phyloP scores from a whole-genome alignment of 2,329 filamentous ascomycete genomes.

The Cordyceps militaris region DNA sequence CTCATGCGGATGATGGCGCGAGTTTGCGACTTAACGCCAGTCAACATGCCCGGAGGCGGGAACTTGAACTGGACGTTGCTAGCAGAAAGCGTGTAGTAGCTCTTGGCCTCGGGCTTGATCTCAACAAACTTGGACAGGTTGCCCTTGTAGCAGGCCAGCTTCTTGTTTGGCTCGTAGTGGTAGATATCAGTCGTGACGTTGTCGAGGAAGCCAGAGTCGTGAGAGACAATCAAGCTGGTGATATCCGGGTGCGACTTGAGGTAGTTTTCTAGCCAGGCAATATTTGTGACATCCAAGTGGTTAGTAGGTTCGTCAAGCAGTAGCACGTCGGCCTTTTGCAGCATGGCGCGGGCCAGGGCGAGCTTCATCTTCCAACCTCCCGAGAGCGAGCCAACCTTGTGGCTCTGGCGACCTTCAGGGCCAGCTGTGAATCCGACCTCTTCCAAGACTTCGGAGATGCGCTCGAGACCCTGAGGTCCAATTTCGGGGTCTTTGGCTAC shows the following conservation, averaged over 20 bases:
- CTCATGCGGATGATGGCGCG: constrained; percentile 93
- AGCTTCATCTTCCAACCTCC: constrained; percentile 99
- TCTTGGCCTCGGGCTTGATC: constrained; percentile 88
- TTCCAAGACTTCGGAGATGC: constrained; percentile 74
- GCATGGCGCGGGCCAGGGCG: constrained; percentile 89
- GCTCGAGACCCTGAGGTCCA: constrained; percentile 66
- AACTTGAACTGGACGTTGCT: constrained; percentile 95
- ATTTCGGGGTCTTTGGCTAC: constrained; percentile 85
- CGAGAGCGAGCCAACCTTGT: constrained; percentile 89
- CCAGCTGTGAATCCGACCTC: constrained; percentile 93
- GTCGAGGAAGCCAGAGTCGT: constrained; percentile 96
- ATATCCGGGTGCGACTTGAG: constrained; percentile 94
- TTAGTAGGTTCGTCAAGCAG: constrained; percentile 98
- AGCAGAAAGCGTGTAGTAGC: constrained; percentile 92
- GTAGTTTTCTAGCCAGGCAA: constrained; percentile 93
- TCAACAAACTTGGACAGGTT: constrained; percentile 81
- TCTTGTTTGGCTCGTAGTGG: constrained; percentile 95
- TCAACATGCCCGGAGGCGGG: constrained; percentile 87
- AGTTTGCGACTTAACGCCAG: constrained; percentile 91
- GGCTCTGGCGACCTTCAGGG: constrained; percentile 77
- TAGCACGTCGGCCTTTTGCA: constrained; percentile 92
- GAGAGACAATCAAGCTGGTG: constrained; percentile 93
- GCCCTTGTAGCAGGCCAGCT: constrained; percentile 78
- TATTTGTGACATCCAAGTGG: constrained; percentile 92
- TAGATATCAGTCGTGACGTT: constrained; percentile 98